Conservation (phyloP, 2,329 filamentous ascomycete genomes). For the Emergomyces pasteurianus region DNA sequence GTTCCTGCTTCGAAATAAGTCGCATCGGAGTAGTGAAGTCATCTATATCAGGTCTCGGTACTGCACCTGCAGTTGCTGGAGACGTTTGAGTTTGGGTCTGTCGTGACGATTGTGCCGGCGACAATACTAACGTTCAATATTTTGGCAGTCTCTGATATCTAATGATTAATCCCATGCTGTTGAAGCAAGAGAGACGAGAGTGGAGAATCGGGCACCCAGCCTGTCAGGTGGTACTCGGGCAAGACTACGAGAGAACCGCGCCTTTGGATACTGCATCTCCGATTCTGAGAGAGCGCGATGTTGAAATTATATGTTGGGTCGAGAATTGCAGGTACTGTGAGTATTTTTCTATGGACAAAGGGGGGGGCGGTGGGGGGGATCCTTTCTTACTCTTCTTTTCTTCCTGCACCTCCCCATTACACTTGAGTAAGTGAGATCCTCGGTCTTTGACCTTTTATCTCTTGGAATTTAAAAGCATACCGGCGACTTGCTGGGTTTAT, state of each 20-base stretch:
- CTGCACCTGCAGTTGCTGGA: neutral
- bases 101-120: slow-evolving; percentile 41
- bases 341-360: neutral
- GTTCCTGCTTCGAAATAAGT: too few species aligned
- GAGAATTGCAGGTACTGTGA: neutral
- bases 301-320: slow-evolving; percentile 3
- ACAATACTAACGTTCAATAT: slow-evolving; percentile 30
- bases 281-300: slow-evolving; percentile 30
- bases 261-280: slow-evolving; percentile 32
- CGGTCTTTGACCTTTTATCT: too few species aligned
- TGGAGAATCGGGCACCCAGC: slow-evolving; percentile 38
- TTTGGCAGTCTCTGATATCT: slow-evolving; percentile 41
- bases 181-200: slow-evolving; percentile 34
- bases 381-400: too few species aligned
- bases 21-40: neutral
- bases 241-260: slow-evolving; percentile 46
- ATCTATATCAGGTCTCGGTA: neutral
- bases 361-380: too few species aligned
- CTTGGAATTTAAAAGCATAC: too few species aligned
- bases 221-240: slow-evolving; percentile 45
- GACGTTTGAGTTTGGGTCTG: slow-evolving; percentile 18
- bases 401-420: too few species aligned
- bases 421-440: too few species aligned
- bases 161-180: slow-evolving; percentile 40
- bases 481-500: slow-evolving; percentile 40